These are phyloP conservation scores for Rubia yunnanensis DNA, from an alignment of 257 asterid species.

Conservation along the genomic window DNA sequence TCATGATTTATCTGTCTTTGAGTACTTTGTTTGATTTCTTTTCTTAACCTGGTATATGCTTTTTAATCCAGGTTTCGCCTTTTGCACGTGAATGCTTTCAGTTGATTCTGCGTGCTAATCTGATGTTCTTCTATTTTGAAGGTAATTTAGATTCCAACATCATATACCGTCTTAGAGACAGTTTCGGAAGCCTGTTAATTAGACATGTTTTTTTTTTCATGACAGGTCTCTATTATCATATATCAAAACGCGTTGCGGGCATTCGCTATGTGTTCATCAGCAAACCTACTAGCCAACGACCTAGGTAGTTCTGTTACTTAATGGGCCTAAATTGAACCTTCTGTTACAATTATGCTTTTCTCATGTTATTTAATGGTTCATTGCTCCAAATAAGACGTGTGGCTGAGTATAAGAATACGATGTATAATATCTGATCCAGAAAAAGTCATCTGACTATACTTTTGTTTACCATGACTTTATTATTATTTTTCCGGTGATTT, in stretches of 20 bases:
- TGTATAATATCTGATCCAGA: not conserved
- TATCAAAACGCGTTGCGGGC: slow-evolving; percentile 89
- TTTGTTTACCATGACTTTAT: not conserved
- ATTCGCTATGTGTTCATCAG: slow-evolving; percentile 89
- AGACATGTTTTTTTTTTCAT: slow-evolving; percentile 12
- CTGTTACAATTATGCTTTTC: not conserved
- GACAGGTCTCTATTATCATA: slow-evolving; percentile 83
- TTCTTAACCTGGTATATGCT: not conserved
- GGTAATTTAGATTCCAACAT: slow-evolving; percentile 33
- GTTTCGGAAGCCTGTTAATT: slow-evolving; percentile 6
- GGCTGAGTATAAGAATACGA: not conserved
- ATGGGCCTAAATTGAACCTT: not conserved
- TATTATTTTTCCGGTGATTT: not conserved
- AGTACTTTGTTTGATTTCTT: slow-evolving; percentile 7
- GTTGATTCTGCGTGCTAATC: slow-evolving; percentile 80
- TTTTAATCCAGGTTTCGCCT: slow-evolving; percentile 57
- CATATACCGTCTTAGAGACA: slow-evolving; percentile 2
- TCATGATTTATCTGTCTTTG: not conserved
- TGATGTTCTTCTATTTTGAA: slow-evolving; percentile 98
- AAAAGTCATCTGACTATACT: not conserved
- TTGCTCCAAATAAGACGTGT: not conserved
- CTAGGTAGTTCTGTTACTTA: slow-evolving; percentile 43
- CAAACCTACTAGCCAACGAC: slow-evolving; percentile 81
- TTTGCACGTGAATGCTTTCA: slow-evolving; percentile 64
- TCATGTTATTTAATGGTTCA: not conserved